Base-by-base conservation (phyloP, 1,139 yeast species). In the Geotrichum cucujoidarum region DNA sequence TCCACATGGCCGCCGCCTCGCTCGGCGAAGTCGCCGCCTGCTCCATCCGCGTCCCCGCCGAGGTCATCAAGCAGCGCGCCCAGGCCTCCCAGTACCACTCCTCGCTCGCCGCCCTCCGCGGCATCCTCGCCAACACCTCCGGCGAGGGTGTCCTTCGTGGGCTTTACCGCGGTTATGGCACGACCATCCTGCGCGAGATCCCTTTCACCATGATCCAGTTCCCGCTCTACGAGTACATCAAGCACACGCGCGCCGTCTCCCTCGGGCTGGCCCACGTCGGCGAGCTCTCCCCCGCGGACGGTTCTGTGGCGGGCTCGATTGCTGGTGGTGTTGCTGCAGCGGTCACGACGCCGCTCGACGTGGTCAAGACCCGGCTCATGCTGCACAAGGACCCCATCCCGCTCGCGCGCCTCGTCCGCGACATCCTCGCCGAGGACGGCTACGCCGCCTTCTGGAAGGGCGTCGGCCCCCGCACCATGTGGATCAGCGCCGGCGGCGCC, bases 401-500 rank as follows among this genome's bases (percentile, higher is more conserved):
- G 1, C 68, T 81, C 1, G 39, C 66, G 3, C 58, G 65, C 4
- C 50, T 60, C 31, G 56, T 58, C 3, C 58, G 58, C 24, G 63
- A 59, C 5, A 73, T 89, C 48, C 64, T 75, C 16, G 64, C 63
- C 30, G 87, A 83, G 47, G 95, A 86, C 60, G 95, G 95, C 0
- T 66, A 70, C 43, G 56, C 62, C 7, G 89, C 84, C 1, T 87
- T 92, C 55, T 76, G 80, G 62, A 77, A 77, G 45, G 98, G 98
- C 4, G 75, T 90, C 35, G 97, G 95, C 0, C 97, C 98, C 1
- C 74, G 98, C 63, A 89, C 97, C 0, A 76, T 86, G 78, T 92
- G 98, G 98, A 92, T 92, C 53, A 83, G 95, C 69, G 94, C 95
- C 3, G 99, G 99, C 16, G 99, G 99, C 17, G 96, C 97, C 27